These are phyloP conservation scores for Pelagomonas calceolata DNA, from an alignment of 108 stramenopile species.

Conservation along the genomic window DNA sequence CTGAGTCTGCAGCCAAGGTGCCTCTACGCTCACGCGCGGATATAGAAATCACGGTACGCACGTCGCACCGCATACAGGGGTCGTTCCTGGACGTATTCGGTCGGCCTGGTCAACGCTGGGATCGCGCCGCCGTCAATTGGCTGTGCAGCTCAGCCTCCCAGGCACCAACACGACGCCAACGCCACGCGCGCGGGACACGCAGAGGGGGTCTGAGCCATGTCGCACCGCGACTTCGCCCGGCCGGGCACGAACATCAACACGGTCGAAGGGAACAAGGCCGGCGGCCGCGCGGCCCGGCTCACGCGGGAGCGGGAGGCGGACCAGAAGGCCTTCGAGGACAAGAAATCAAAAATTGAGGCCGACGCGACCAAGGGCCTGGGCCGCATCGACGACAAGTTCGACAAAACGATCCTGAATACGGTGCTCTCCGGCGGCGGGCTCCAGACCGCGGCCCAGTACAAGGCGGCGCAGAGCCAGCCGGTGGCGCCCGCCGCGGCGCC, in stretches of 20 bases:
- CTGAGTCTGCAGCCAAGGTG: too few species aligned
- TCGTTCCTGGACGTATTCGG: too few species aligned
- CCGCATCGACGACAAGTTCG: constrained; percentile 40
- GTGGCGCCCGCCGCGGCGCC: constrained; percentile 10
- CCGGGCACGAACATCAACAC: constrained; percentile 66
- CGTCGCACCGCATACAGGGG: too few species aligned
- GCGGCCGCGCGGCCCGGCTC: constrained; percentile 56
- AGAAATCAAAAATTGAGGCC: constrained; percentile 38
- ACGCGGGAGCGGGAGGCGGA: constrained; percentile 56
- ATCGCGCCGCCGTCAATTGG: too few species aligned
- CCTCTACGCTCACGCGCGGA: too few species aligned
- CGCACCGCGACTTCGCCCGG: constrained; percentile 38
- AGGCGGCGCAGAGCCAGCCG: neutral
- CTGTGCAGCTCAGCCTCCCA: too few species aligned
- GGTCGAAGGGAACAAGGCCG: constrained; percentile 65
- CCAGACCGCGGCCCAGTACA: constrained; percentile 5
- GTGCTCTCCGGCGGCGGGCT: too few species aligned
- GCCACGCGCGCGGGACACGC: too few species aligned
- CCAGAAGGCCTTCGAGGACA: constrained; percentile 57
- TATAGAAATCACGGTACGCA: too few species aligned
- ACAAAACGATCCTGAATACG: neutral
- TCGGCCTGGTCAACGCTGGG: too few species aligned
- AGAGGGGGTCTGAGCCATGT: too few species aligned
- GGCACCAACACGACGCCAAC: too few species aligned
- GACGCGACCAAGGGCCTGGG: constrained; percentile 34